phyloP scores from a whole-genome alignment of 2,329 filamentous ascomycete genomes.

The Colletotrichum truncatum region DNA sequence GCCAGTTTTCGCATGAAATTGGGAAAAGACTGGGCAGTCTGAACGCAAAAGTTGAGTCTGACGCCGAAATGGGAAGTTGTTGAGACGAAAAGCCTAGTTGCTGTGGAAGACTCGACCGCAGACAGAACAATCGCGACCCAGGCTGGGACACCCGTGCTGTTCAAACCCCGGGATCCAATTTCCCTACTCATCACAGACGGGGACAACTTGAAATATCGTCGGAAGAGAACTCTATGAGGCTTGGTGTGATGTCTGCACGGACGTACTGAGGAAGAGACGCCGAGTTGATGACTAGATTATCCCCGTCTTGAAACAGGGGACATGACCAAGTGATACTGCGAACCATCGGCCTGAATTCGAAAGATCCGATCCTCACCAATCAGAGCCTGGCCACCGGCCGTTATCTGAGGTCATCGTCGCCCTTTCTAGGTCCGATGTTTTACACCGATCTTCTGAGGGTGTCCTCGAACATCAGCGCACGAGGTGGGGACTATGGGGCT shows the following conservation, averaged over 20 bases:
- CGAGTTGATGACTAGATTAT: constrained; percentile 1
- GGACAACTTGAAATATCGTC: constrained; percentile 18
- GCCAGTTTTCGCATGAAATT: background rate
- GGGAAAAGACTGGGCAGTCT: background rate
- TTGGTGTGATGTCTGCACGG: constrained; percentile 5
- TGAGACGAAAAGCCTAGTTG: constrained; percentile 14
- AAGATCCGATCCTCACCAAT: constrained; percentile 14
- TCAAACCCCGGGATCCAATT: background rate
- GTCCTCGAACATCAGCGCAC: constrained; percentile 26
- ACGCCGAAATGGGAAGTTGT: background rate
- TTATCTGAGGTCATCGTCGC: constrained; percentile 14
- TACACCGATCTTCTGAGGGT: constrained; percentile 1
- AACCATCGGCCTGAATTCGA: background rate
- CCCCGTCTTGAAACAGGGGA: constrained; percentile 28
- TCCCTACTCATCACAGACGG: constrained; percentile 11
- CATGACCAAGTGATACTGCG: constrained; percentile 17
- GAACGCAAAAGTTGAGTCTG: background rate
- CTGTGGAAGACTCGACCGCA: background rate
- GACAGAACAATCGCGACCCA: background rate
- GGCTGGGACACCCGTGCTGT: constrained; percentile 14
- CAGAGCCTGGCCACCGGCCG: background rate
- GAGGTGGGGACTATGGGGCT: background rate
- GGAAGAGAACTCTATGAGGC: constrained; percentile 27
- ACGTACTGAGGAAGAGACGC: background rate
- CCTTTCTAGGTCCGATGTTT: constrained; percentile 27